Base-by-base conservation (phyloP, 345 rosid genomes). In the Murraya koenigii region DNA sequence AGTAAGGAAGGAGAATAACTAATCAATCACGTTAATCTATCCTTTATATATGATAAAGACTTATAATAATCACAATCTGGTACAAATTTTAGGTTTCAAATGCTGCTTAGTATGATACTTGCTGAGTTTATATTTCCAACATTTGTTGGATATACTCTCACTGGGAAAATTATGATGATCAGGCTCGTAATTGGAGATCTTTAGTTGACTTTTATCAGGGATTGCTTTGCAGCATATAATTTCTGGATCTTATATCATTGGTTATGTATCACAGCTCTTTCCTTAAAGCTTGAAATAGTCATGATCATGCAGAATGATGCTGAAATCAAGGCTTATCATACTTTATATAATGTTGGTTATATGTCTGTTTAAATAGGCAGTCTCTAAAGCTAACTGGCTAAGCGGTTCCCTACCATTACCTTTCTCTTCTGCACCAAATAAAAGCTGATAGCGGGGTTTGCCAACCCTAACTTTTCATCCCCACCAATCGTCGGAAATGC, bases 381-480 rank as follows among this genome's bases (percentile, higher is more conserved):
- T 49, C 47, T 49, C 39, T 30, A 32, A 49, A 30, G 49, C 49
- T 44, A 44, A 44, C 17, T 44, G 49, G 71, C 60, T 41, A 41
- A 33, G 32, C 8, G 52, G 47, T 32, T 75, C 61, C 7, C 44
- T 62, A 4, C 62, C 47, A n/a, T 23, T 32, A 14, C 71, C 28
- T 33, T 32, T 64, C 36, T 60, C 26, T 26, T 63, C 32, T 44
- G 47, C 30, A 30, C 60, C 77, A 75, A 67, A 63, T 63, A 13
- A 62, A 74, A 39, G 38, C 54, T 28, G 32, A 63, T 30, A 35
- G 71, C n/a, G 44, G 23, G 78, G 62, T 32, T 64, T 64, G 71
- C 78, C 71, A 47, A 32, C 62, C 49, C 62, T 59, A 38, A n/a
- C 78, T 32, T 32, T 65, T 32, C n/a, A 6, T 70, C 78, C 78